These are phyloP conservation scores for Termitomyces sp. DNA, from an alignment of 768 basidiomycete genomes.

Conservation along the genomic window DNA sequence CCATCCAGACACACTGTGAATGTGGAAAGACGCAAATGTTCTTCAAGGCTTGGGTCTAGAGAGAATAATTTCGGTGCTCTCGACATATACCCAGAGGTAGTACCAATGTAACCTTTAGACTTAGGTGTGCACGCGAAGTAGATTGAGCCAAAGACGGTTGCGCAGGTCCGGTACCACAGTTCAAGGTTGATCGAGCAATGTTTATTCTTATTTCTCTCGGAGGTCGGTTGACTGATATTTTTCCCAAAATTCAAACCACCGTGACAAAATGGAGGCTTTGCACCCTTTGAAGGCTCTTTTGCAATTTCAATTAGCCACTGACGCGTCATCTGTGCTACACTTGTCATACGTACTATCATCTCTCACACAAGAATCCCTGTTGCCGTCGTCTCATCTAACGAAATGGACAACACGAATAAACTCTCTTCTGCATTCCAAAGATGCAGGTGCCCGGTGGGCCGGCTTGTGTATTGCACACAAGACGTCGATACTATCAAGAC, in stretches of 20 bases:
- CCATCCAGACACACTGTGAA: conserved; percentile 41
- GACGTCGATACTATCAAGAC: conserved; percentile 52
- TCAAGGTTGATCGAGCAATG: conserved; percentile 10
- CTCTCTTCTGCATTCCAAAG: conserved; percentile 73
- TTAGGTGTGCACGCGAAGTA: background rate
- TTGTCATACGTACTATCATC: conserved; percentile 53
- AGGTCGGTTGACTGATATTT: conserved; percentile 3
- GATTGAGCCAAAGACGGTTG: too few species aligned
- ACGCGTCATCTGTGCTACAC: conserved; percentile 52
- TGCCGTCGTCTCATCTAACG: conserved; percentile 57
- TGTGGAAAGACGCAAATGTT: conserved; percentile 44
- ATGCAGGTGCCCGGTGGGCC: conserved; percentile 74
- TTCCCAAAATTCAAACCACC: background rate
- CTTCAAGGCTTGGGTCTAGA: conserved; percentile 49
- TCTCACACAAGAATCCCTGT: conserved; percentile 48
- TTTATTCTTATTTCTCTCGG: conserved; percentile 16
- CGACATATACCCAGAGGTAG: conserved; percentile 8
- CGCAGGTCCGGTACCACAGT: too few species aligned
- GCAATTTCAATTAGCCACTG: conserved; percentile 69
- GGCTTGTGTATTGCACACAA: conserved; percentile 71
- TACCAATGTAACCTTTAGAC: too few species aligned
- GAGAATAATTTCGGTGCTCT: conserved; percentile 8
- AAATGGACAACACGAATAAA: conserved; percentile 77
- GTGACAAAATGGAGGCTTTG: conserved; percentile 13
- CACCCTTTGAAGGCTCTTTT: conserved; percentile 61